phyloP scores from a whole-genome alignment of 306 rosid species.

The Quercus rubra region DNA sequence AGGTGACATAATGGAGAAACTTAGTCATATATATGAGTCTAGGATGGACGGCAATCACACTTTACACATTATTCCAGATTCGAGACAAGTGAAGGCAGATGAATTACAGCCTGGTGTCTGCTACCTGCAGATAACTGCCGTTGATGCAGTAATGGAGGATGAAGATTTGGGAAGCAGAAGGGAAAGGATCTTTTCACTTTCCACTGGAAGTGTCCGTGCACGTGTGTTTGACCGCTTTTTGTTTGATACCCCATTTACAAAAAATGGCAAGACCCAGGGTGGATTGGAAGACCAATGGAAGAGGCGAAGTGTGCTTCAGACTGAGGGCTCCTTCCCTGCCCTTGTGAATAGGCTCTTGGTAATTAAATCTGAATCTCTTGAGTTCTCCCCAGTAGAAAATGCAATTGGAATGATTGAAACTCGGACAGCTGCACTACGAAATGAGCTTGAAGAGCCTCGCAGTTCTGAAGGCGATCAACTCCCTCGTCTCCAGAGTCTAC shows the following conservation, averaged over 20 bases:
- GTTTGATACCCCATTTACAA: slow-evolving; percentile 96
- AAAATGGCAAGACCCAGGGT: slow-evolving; percentile 95
- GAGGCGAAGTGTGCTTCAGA: slow-evolving; percentile 91
- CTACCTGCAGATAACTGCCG: slow-evolving; percentile 95
- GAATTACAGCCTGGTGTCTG: slow-evolving; percentile 95
- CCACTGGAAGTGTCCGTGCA: slow-evolving; percentile 91
- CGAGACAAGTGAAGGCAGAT: slow-evolving; percentile 96
- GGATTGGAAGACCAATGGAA: slow-evolving; percentile 99
- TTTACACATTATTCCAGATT: slow-evolving; percentile 85
- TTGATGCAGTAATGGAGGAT: slow-evolving; percentile 96
- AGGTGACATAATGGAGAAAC: slow-evolving; percentile 99
- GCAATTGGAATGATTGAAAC: slow-evolving; percentile 99
- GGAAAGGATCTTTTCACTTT: slow-evolving; percentile 89
- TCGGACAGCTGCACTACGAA: slow-evolving; percentile 90
- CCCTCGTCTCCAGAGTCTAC: slow-evolving; percentile 92
- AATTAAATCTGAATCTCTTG: slow-evolving; percentile 85
- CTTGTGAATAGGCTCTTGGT: slow-evolving; percentile 89
- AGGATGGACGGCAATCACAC: slow-evolving; percentile 94
- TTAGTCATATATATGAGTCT: slow-evolving; percentile 84
- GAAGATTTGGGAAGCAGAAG: slow-evolving; percentile 97
- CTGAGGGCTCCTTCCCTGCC: slow-evolving; percentile 97
- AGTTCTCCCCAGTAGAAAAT: slow-evolving; percentile 96
- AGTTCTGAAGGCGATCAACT: slow-evolving; percentile 99
- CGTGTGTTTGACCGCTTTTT: slow-evolving; percentile 96
- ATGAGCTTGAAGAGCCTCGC: slow-evolving; percentile 99